Conservation (phyloP, 805 yeast genomes). For the Lipomyces starkeyi region DNA sequence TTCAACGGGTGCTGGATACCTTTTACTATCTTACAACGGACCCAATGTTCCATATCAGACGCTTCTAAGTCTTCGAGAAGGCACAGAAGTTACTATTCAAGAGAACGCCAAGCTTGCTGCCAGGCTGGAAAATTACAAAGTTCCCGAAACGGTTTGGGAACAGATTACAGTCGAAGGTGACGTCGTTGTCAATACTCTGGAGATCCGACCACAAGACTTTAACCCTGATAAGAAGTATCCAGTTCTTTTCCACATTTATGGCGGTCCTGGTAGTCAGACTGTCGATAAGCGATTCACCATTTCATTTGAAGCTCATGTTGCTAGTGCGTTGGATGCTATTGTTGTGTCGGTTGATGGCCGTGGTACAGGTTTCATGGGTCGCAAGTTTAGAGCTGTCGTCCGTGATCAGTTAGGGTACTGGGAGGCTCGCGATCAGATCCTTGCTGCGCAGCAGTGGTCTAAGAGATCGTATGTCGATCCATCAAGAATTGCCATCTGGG, state of each 20-base stretch:
- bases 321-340: constrained; percentile 77
- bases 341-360: constrained; percentile 97
- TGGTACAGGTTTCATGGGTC: constrained; percentile 92
- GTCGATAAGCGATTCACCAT: constrained; percentile 68
- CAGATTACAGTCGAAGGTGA: constrained; percentile 52
- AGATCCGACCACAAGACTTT: constrained; percentile 78
- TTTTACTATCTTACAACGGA: constrained; percentile 73
- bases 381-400: constrained; percentile 75
- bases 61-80: constrained; percentile 60
- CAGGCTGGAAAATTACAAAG: constrained; percentile 49
- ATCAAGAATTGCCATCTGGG: constrained; percentile 84
- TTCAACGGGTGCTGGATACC: constrained; percentile 77
- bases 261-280: constrained; percentile 93
- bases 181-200: constrained; percentile 66
- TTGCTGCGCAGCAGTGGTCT: constrained; percentile 79
- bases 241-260: constrained; percentile 85
- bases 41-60: constrained; percentile 82
- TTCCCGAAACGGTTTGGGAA: constrained; percentile 64
- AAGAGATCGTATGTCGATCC: constrained; percentile 67
- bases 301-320: constrained; percentile 74
- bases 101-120: constrained; percentile 43
- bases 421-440: constrained; percentile 86
- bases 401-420: constrained; percentile 80
- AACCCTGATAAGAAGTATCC: constrained; percentile 72
- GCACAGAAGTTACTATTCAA: constrained; percentile 42